Conservation (phyloP, 1,284 basidiomycete genomes). For the Sanghuangporus weigelae region DNA sequence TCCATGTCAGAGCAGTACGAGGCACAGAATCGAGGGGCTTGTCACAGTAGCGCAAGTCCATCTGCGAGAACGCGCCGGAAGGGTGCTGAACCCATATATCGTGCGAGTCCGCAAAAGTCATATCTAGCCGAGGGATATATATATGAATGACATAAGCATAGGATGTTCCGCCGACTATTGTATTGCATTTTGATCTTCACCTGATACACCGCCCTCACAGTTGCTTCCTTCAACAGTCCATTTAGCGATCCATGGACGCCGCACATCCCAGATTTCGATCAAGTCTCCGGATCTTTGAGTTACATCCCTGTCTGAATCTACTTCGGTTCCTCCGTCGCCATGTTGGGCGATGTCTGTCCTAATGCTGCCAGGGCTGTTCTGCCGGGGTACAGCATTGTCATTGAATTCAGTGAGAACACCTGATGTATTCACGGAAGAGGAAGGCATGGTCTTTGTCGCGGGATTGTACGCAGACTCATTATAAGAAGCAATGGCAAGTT, state of each 20-base stretch:
- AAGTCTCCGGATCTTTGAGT: slow-evolving; percentile 40
- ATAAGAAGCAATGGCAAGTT: slow-evolving; percentile 69
- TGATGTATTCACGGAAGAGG: slow-evolving; percentile 14
- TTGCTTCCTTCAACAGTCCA: slow-evolving; percentile 65
- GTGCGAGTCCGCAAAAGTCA: slow-evolving; percentile 67
- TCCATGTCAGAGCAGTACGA: slow-evolving; percentile 66
- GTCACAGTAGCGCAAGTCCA: slow-evolving; percentile 62
- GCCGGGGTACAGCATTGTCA: slow-evolving; percentile 5
- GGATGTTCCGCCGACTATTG: not conserved
- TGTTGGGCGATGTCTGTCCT: not conserved
- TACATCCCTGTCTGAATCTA: slow-evolving; percentile 23
- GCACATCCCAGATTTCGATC: slow-evolving; percentile 86
- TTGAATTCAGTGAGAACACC: not conserved
- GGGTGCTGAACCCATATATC: slow-evolving; percentile 73
- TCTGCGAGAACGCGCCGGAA: slow-evolving; percentile 76
- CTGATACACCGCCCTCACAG: slow-evolving; percentile 64
- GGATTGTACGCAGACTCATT: slow-evolving; percentile 46
- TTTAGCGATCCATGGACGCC: slow-evolving; percentile 77
- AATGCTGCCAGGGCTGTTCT: not conserved
- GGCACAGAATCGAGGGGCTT: slow-evolving; percentile 69
- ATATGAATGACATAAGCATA: slow-evolving; percentile 15
- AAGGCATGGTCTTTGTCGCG: slow-evolving; percentile 23
- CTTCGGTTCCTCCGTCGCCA: slow-evolving; percentile 14
- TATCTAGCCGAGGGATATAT: slow-evolving; percentile 39
- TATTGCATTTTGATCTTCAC: slow-evolving; percentile 33